These are phyloP conservation scores for Xerocomellus amylosporus DNA, from an alignment of 768 basidiomycete genomes.

Conservation along the genomic window DNA sequence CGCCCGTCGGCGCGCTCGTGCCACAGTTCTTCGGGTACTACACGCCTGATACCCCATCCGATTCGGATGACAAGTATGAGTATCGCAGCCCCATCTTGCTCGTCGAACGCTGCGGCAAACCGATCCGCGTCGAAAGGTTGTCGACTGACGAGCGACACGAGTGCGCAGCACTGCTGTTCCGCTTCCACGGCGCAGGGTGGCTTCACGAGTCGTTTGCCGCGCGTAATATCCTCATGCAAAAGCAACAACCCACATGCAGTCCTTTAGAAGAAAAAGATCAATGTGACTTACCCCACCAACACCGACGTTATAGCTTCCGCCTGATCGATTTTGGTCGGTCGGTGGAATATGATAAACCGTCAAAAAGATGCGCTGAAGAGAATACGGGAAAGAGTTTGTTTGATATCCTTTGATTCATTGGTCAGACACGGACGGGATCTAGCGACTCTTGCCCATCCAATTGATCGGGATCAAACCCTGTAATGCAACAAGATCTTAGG, in stretches of 20 bases:
- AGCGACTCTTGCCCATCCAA: too few species aligned
- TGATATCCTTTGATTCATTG: neutral
- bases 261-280: constrained; percentile 7
- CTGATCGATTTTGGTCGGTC: constrained; percentile 51
- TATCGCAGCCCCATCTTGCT: constrained; percentile 13
- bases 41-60: constrained; percentile 30
- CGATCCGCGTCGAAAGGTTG: constrained; percentile 26
- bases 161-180: constrained; percentile 37
- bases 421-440: too few species aligned
- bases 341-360: accelerated
- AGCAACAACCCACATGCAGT: constrained; percentile 36
- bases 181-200: constrained; percentile 39
- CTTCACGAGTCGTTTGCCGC: constrained; percentile 41
- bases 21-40: constrained; percentile 69
- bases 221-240: constrained; percentile 44
- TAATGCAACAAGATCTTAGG: neutral
- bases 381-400: neutral
- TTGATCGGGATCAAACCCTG: too few species aligned
- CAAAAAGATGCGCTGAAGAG: neutral
- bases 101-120: constrained; percentile 38
- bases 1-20: constrained; percentile 48
- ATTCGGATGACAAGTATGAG: neutral
- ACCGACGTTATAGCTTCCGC: constrained; percentile 33
- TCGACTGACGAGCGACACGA: constrained; percentile 38
- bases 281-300: neutral